Base-by-base conservation (phyloP, 1,139 yeast genomes). In the Candida neerlandica region DNA sequence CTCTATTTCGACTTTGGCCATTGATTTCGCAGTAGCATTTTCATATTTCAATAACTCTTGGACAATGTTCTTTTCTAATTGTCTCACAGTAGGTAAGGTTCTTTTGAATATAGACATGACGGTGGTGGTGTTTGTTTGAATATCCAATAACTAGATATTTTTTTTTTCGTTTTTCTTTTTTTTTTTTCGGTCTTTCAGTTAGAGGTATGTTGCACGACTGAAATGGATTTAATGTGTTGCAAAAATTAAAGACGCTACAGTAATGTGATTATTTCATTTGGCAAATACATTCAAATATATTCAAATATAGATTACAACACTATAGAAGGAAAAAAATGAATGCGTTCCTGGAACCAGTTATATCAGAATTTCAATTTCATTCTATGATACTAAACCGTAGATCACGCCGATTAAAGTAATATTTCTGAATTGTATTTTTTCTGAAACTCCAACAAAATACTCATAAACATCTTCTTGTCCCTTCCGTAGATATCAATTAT, bases 1-100 rank as follows among this genome's bases (percentile, higher is more conserved):
- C n/a, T 48, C 44, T 2, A 27, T 15, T 18, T 52, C 61, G 12
- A 77, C 70, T 54, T 77, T 66, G 70, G 45, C 71, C 61, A 51
- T 80, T 84, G 44, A 70, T 41, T 69, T 67, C 45, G 72, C 71
- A 2, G 83, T 65, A 41, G 72, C 75, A 43, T 69, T 69, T 46
- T 78, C 74, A 45, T 77, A 71, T 33, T 70, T 61, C 32, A 77
- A 69, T 44, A 84, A 71, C 59, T 84, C 85, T 46, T 66, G 71
- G 29, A 73, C 65, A 51, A 71, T 58, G 35, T 51, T 52, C 47
- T 59, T 62, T 47, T 61, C 61, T 14, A 55, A 39, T 45, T 56
- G 56, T 39, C 55, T 55, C 35, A 52, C 51, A 15, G 55, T 43
- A 9, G 55, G 53, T 29, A 56, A 44, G 5, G 40, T 45, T 40